phyloP scores from a whole-genome alignment of 345 rosid species.

The Linum tenue region DNA sequence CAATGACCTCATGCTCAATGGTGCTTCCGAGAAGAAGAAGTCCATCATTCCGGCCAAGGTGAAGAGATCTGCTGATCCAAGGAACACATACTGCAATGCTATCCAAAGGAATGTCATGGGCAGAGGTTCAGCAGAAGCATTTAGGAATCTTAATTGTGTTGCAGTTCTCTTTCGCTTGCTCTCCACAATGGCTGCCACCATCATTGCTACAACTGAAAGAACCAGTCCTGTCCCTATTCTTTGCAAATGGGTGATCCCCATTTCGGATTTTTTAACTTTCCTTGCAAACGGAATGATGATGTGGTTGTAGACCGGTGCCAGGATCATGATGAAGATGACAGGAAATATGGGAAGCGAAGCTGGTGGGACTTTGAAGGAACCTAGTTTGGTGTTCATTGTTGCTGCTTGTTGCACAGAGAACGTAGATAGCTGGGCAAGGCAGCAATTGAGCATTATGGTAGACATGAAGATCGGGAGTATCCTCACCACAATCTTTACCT shows the following conservation, averaged over 20 bases:
- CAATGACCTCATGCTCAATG: conserved; percentile 26
- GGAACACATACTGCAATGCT: conserved; percentile 24
- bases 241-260: conserved; percentile 1
- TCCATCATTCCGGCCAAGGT: conserved; percentile 30
- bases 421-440: neutral
- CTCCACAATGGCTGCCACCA: neutral
- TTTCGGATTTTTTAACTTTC: neutral
- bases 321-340: neutral
- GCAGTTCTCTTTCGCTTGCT: neutral
- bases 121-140: neutral
- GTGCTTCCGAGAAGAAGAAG: conserved; percentile 31
- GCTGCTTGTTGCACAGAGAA: conserved; percentile 1
- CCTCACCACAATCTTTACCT: neutral
- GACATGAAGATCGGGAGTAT: neutral
- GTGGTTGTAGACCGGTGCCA: neutral
- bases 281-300: neutral
- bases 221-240: neutral
- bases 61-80: conserved; percentile 35
- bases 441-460: conserved; percentile 2
- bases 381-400: neutral
- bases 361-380: neutral
- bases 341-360: neutral
- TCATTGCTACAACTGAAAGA: neutral
- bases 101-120: conserved; percentile 31
- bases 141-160: neutral